Evolutionary conservation across 2,329 filamentous ascomycete species (phyloP).

Genomic region (Ophiostoma piceae): DNA sequence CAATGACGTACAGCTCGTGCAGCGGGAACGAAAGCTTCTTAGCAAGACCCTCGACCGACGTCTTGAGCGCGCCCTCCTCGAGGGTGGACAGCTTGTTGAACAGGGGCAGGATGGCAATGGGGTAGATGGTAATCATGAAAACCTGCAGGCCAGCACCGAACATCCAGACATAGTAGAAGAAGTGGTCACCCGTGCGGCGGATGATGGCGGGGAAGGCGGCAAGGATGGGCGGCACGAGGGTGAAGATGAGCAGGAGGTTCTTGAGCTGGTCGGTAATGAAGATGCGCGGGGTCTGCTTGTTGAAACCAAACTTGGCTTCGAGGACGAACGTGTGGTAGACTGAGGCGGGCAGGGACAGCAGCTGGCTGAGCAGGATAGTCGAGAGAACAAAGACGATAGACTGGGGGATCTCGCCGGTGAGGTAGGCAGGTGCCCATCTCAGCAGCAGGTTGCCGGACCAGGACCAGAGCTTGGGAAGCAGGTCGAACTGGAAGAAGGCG

Average conservation of each 20-base stretch:
- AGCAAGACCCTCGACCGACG: conserved; percentile 77
- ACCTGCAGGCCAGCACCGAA: conserved; percentile 87
- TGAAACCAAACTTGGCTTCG: conserved; percentile 97
- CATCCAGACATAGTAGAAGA: conserved; percentile 97
- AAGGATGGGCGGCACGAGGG: conserved; percentile 79
- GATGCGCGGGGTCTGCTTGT: conserved; percentile 88
- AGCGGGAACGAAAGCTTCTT: conserved; percentile 84
- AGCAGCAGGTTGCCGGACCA: conserved; percentile 70
- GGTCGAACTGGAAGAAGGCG: conserved; percentile 81
- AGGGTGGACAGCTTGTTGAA: conserved; percentile 98
- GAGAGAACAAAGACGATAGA: conserved; percentile 87
- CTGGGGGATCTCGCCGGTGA: conserved; percentile 88
- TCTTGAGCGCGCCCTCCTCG: conserved; percentile 80
- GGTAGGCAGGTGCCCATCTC: conserved; percentile 67
- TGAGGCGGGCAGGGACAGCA: conserved; percentile 71
- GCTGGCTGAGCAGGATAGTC: conserved; percentile 76
- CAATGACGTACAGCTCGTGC: conserved; percentile 88
- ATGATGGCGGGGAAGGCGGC: conserved; percentile 91
- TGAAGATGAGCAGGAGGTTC: conserved; percentile 73
- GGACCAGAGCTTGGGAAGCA: conserved; percentile 86
- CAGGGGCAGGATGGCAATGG: conserved; percentile 84
- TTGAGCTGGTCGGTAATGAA: conserved; percentile 91
- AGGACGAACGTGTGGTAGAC: conserved; percentile 95
- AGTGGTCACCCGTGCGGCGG: conserved; percentile 84
- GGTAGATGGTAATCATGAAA: conserved; percentile 94